These are phyloP conservation scores for Thielaviopsis euricoi DNA, from an alignment of 2,329 filamentous ascomycete genomes.

Conservation along the genomic window DNA sequence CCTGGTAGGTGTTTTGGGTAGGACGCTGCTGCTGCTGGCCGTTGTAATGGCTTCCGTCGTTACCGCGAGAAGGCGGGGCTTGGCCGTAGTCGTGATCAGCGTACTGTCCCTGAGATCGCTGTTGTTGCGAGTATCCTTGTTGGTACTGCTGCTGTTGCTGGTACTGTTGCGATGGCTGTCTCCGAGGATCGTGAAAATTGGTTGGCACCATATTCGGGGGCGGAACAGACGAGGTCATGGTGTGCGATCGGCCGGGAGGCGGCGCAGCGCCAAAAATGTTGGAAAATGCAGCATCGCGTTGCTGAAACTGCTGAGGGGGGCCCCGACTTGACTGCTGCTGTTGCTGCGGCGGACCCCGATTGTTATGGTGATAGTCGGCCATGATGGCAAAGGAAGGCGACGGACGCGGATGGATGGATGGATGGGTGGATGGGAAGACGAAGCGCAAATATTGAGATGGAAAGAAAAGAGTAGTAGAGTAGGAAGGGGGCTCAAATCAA, in stretches of 20 bases:
- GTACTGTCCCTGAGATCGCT: background rate
- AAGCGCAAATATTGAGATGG: background rate
- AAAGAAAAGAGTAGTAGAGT: background rate
- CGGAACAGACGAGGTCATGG: conserved; percentile 68
- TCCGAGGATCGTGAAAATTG: conserved; percentile 24
- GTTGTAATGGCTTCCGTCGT: background rate
- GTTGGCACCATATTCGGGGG: conserved; percentile 34
- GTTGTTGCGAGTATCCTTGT: conserved; percentile 1
- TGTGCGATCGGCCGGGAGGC: conserved; percentile 79
- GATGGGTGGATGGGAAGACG: background rate
- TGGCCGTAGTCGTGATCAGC: background rate
- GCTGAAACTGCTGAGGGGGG: conserved; percentile 36
- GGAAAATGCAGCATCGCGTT: conserved; percentile 88
- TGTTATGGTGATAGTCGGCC: conserved; percentile 42
- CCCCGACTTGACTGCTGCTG: conserved; percentile 31
- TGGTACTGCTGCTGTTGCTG: conserved; percentile 16
- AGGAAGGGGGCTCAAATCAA: background rate
- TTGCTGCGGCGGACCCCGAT: conserved; percentile 30
- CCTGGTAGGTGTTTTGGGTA: conserved; percentile 30
- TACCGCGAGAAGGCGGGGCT: background rate
- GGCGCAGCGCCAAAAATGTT: conserved; percentile 87
- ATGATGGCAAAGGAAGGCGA: conserved; percentile 21
- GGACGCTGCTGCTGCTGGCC: conserved; percentile 25
- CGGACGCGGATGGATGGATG: background rate
- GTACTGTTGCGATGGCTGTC: conserved; percentile 20